Evolutionary conservation across 139 green algal species (phyloP).

Genomic region (Tetraselmis striata): DNA sequence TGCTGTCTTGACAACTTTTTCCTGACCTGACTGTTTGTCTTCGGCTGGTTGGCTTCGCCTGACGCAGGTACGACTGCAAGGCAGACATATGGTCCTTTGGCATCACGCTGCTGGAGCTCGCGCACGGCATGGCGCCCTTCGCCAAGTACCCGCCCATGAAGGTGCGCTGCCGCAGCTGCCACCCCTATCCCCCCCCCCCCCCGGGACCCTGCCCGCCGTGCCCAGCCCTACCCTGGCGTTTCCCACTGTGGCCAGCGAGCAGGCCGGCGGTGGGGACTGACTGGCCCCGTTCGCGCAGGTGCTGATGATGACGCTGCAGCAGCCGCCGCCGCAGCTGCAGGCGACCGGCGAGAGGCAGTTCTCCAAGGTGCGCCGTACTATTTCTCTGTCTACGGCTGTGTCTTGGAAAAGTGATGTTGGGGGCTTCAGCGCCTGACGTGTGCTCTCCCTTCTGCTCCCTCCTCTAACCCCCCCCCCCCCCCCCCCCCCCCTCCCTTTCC

Average conservation of each 20-base stretch:
- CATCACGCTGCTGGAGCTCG: slow-evolving; percentile 97
- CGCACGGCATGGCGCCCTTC: slow-evolving; percentile 97
- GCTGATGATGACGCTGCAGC: slow-evolving; percentile 92
- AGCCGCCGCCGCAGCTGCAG: slow-evolving; percentile 84
- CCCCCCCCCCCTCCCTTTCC: no score
- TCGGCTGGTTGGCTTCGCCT: no score
- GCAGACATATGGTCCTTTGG: slow-evolving; percentile 99
- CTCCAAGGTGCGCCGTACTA: slow-evolving; percentile 40
- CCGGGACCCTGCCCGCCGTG: no score
- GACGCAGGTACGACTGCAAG: slow-evolving; percentile 72
- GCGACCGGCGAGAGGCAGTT: slow-evolving; percentile 70
- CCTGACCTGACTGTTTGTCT: no score
- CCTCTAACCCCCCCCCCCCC: no score
- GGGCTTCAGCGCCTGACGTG: no score
- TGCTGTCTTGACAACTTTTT: no score
- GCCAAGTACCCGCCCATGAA: slow-evolving; percentile 99
- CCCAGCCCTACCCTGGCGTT: no score
- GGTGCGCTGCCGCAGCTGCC: slow-evolving; percentile 49
- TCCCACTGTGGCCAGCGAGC: neutral
- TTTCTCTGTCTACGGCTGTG: slow-evolving; percentile 3
- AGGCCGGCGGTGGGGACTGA: neutral
- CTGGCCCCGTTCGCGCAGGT: slow-evolving; percentile 30
- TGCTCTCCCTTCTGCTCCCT: no score
- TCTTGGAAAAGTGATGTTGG: no score
- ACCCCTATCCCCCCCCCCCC: no score